phyloP scores from a whole-genome alignment of 2,329 filamentous ascomycete species.

The Nigrospora oryzae region DNA sequence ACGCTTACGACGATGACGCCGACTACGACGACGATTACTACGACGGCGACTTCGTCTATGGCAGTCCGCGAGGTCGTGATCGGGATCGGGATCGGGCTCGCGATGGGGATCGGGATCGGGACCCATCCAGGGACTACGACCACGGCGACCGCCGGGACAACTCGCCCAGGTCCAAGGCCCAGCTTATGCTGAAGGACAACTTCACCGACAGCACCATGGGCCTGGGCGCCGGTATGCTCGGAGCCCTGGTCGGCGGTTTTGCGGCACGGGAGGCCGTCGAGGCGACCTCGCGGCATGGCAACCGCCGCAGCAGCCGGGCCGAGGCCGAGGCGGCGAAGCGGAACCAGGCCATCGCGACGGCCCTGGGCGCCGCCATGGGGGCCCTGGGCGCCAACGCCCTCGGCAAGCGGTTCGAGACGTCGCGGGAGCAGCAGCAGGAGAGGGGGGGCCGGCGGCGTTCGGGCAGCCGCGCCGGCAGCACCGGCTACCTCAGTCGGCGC shows the following conservation, averaged over 20 bases:
- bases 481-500: too few species aligned
- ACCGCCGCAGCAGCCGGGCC: constrained; percentile 11
- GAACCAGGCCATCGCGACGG: constrained; percentile 34
- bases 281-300: constrained; percentile 22
- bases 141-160: constrained; percentile 6
- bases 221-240: constrained; percentile 41
- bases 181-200: constrained; percentile 31
- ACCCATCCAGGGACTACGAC: constrained; percentile 1
- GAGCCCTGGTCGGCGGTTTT: constrained; percentile 45
- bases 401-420: constrained; percentile 19
- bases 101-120: not conserved
- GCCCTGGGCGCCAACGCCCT: constrained; percentile 40
- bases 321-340: constrained; percentile 19
- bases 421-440: constrained; percentile 14
- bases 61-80: not conserved
- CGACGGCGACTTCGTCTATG: not conserved
- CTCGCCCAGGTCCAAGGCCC: constrained; percentile 28
- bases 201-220: constrained; percentile 41
- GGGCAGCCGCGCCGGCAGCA: constrained; percentile 3
- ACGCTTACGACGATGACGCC: constrained; percentile 1
- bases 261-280: constrained; percentile 41
- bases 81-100: not conserved
- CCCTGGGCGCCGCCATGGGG: constrained; percentile 46
- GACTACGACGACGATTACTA: constrained; percentile 1
- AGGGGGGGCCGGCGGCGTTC: constrained; percentile 12